Evolutionary conservation across 306 rosid species (phyloP), one percentile per base, ranked within the genome.

Genomic region (Ziziphus jujuba): DNA sequence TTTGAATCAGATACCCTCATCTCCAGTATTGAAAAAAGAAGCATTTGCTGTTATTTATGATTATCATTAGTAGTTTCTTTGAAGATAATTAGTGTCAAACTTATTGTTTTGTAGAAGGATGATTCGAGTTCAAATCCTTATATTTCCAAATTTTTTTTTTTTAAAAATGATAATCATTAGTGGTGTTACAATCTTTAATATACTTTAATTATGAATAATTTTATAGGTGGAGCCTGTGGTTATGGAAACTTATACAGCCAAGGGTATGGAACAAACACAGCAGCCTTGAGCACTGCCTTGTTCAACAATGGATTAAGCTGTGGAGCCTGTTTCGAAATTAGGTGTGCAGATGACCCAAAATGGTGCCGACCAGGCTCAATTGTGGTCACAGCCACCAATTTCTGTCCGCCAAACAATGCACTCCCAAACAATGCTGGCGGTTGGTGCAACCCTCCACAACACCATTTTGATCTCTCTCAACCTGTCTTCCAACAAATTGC

Each of bases 221-320:
- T 40, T 43, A 21, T 23, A 93, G 99, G 99, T 59, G 99, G 99
- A 15, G 99, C 99, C 63, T 93, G 99, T 84, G 99, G 99, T 12
- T 93, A 93, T 76, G 99, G 99, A 8, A 93, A 93, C 62, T 83
- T 93, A 16, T 93, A 93, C 63, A 93, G 99, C 70, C 99, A 93
- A 55, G 99, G 99, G 40, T 93, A 93, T 75, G 99, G 99, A 68
- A 93, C 99, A 35, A 90, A 93, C 81, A 93, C 99, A 14, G 99
- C 99, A 9, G 99, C 99, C 35, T 63, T 93, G 61, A 93, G 99
- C 80, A 88, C 99, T 2, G 97, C 97, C 65, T 64, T 93, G 81
- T 93, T 93, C 88, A 93, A 93, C 87, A 90, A 60, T 77, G 99
- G 99, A 5, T 43, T 93, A 53, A 89, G 97, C 67, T 93, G 99